Base-by-base conservation (phyloP, 1,284 basidiomycete genomes). In the Ceratobasidium sp. region DNA sequence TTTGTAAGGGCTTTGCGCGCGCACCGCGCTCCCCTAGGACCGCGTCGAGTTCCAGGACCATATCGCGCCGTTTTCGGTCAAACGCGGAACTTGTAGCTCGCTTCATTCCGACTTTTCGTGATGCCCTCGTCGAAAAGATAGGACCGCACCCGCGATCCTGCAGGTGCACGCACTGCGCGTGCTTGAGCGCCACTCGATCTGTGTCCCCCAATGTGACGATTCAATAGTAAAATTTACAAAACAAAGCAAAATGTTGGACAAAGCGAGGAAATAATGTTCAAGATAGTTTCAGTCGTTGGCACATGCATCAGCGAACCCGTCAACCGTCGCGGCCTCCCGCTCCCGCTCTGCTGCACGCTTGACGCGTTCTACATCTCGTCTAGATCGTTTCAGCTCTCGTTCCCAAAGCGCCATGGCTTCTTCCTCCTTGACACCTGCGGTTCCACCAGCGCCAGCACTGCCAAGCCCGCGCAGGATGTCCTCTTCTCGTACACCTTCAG, bases 361-460 rank as follows among this genome's bases (percentile, higher is more conserved):
- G 33, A 75, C 71, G 10, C 60, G 67, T 57, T 78, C 79, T n/a
- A 70, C 79, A n/a, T 94, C 93, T 66, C 88, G 88, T 38, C 83
- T 82, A 68, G 92, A 86, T 77, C 88, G 86, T 12, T 85, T 83
- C 64, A 85, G 87, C 84, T 95, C 93, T 78, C 88, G 87, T 48
- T 88, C 85, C 91, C 92, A 94, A 69, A 95, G 89, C 6, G 86
- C 86, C 48, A 88, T 87, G 23, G 92, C 87, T 79, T 93, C 93
- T 81, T 93, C 92, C 80, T 91, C 90, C 67, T 87, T 87, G 48
- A 89, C 85, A 75, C 91, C 89, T 0, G 83, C 83, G 1, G 84
- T 83, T n/a, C 70, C 69, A 23, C 81, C 81, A 2, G 83, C 80
- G 23, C 81, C 80, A 5, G 80, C 80, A 23, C 81, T 82, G 18